Percentiles rank a stretch among this genome's conserved stretches.
phyloP scores from a whole-genome alignment of 202 grass and related monocot species.

The Miscanthus sacchariflorus region DNA sequence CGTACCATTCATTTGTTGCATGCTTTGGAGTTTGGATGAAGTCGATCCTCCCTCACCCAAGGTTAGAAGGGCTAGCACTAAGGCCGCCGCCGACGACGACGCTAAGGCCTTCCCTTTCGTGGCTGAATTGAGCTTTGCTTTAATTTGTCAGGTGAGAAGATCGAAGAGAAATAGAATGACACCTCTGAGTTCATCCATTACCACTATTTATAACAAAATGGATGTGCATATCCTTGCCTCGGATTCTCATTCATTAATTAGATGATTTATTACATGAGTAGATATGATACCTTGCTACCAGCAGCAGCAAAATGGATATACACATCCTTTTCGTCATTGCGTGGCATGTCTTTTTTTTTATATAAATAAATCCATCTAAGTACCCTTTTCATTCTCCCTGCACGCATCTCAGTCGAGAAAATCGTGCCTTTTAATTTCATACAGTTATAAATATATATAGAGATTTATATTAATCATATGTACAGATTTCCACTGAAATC shows the following conservation, averaged over 20 bases:
- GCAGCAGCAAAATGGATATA: not conserved
- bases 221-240: not conserved
- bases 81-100: not conserved
- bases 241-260: not conserved
- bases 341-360: no score
- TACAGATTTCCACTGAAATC: no score
- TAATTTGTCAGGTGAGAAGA: not conserved
- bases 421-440: no score
- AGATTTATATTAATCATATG: no score
- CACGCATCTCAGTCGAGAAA: no score
- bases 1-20: not conserved
- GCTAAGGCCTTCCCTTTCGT: not conserved
- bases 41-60: not conserved
- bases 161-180: not conserved
- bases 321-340: no score
- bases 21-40: not conserved
- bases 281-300: not conserved
- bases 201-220: not conserved
- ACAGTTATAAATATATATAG: no score
- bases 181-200: not conserved
- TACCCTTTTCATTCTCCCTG: no score
- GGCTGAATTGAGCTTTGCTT: not conserved
- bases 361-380: no score
- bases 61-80: not conserved
- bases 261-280: not conserved